Base-by-base conservation (phyloP, 2,329 filamentous ascomycete species). In the Paecilomyces variotii region DNA sequence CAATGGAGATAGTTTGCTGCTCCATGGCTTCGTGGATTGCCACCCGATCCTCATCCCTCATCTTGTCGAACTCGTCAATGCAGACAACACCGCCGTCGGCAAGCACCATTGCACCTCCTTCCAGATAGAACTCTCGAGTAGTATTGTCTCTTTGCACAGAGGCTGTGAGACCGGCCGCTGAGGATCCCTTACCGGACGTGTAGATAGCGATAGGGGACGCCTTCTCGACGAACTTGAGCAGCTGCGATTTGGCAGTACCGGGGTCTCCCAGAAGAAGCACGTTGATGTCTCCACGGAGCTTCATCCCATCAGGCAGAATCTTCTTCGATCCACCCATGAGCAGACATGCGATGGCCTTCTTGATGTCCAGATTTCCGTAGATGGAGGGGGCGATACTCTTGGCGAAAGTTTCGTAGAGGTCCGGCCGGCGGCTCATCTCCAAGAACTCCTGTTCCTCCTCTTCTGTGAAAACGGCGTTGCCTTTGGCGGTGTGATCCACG, bases 11-110 rank as follows among this genome's bases (percentile, higher is more conserved):
- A 0, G 94, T 99, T 75, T 99, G 94, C 78, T 99, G 94, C 73
- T 99, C 94, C 94, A 99, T 99, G 59, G 94, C 94, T 83, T 99
- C 94, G 81, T 99, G 94, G 65, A 99, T 99, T 1, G 94, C 94
- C 5, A 97, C 94, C 66, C 94, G 85, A 68, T 99, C 94, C 74
- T 99, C 94, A 71, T 99, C 94, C 62, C 94, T 84, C 94, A 99
- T 99, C 81, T 99, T 99, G 79, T 99, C 94, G 71, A 99, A 99
- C 76, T 99, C 94, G 71, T 99, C 94, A 67, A 99, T 99, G 75
- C 94, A 97, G 9, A 97, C 94, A 0, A 97, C 93, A 67, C 94
- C 94, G 2, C 92, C 92, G 65, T 99, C 94, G 3, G 94, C 94
- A 19, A 99, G 84, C 2, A 99, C 94, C 94, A 99, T 97, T 32